Conservation (phyloP, 345 rosid genomes). For the Bruguiera parviflora region DNA sequence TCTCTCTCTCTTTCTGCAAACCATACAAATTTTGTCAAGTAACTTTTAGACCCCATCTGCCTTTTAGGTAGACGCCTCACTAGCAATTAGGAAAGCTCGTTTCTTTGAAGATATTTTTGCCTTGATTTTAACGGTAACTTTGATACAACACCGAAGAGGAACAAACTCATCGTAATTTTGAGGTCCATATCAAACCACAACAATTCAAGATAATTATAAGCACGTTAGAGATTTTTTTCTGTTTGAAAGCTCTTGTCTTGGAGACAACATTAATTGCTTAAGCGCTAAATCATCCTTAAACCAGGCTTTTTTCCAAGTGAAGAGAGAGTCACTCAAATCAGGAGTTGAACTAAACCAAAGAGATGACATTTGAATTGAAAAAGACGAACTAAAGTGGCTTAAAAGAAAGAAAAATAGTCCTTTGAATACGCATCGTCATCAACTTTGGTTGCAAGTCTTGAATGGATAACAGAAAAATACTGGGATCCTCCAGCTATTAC, state of each 20-base stretch:
- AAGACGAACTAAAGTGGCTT: constrained; percentile 50
- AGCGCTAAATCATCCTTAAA: constrained; percentile 66
- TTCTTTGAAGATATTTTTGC: no score
- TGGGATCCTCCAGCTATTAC: constrained; percentile 8
- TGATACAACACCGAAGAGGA: no score
- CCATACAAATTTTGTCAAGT: no score
- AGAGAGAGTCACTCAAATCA: constrained; percentile 56
- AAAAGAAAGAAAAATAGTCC: constrained; percentile 27
- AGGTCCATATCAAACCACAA: no score
- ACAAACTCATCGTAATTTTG: no score
- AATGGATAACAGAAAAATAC: background rate
- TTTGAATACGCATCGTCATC: constrained; percentile 1
- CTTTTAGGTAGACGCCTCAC: no score
- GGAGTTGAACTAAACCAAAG: constrained; percentile 15
- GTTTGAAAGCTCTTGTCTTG: constrained; percentile 27
- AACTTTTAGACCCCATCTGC: no score
- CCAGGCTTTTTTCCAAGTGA: constrained; percentile 23
- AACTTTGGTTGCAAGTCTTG: constrained; percentile 49
- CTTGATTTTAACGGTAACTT: no score
- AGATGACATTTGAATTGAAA: constrained; percentile 22
- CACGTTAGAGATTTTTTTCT: background rate
- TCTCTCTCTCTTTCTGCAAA: no score
- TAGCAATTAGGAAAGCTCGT: no score
- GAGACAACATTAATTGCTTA: constrained; percentile 52
- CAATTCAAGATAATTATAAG: constrained; percentile 4